Base-by-base conservation (phyloP, 2,329 filamentous ascomycete genomes). In the Fusarium humuli region DNA sequence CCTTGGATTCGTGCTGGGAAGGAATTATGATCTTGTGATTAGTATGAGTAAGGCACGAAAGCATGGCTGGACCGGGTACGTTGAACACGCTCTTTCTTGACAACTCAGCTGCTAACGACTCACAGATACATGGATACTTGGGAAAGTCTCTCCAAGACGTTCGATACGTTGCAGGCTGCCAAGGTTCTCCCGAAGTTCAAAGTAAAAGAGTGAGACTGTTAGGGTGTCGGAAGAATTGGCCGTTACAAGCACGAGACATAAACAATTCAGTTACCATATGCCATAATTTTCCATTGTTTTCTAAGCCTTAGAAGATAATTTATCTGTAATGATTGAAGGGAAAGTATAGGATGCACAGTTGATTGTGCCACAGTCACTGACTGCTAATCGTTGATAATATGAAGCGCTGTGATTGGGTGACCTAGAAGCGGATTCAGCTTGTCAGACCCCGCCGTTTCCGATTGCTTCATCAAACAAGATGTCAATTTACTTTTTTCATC, bases 11-110 rank as follows among this genome's bases (percentile, higher is more conserved):
- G 59, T 61, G 6, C 27, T 37, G 5, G 59, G 59, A 3, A 48
- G 59, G 8, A 61, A 60, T n/a, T 61, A 32, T 22, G 55, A 61
- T 45, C 59, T 61, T 7, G 29, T 61, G 4, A 37, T 61, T 1
- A 61, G 55, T 16, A 60, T 61, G 59, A 60, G 30, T 3, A 61
- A 61, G 29, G 59, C 55, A 7, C 54, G 34, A 25, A 10, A 27
- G 6, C 22, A 42, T 25, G 59, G 59, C 1, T 60, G 59, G 59
- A 22, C 13, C 6, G 30, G 23, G 59, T 52, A 30, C 12, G 59
- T 61, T 5, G n/a, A 52, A 14, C 6, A 37, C 2, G 18, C 5
- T 12, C 3, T 12, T 6, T 8, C 1, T 10, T 8, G 34, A 2
- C 0, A 13, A 7, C 1, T 10, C 4, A n/a, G 7, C 14, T 18